phyloP scores from a whole-genome alignment of 371 early-diverging fungal genomes.

The Batkoa obscura region DNA sequence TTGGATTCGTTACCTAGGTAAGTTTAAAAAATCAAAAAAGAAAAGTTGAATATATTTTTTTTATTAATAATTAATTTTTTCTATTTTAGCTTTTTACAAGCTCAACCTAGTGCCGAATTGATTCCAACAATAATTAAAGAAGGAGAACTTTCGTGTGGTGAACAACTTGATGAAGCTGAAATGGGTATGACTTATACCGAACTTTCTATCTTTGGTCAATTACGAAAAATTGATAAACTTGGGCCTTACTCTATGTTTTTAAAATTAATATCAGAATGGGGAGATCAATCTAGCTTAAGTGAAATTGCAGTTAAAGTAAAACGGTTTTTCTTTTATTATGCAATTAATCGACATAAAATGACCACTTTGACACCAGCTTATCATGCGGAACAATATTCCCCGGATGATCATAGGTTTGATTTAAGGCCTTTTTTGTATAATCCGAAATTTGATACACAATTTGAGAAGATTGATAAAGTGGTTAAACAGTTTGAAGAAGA shows the following conservation, averaged over 20 bases:
- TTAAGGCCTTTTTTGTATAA: slow-evolving; percentile 89
- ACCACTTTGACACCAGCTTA: slow-evolving; percentile 91
- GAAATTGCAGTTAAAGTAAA: slow-evolving; percentile 80
- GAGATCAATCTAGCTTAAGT: background rate
- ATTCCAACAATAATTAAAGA: slow-evolving; percentile 48
- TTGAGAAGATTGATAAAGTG: slow-evolving; percentile 49
- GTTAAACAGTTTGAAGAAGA: no score
- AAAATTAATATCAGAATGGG: slow-evolving; percentile 67
- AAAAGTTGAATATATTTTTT: background rate
- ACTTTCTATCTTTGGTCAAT: slow-evolving; percentile 70
- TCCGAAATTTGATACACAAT: slow-evolving; percentile 81
- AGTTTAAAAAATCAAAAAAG: no score
- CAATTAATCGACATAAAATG: slow-evolving; percentile 95
- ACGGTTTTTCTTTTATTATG: slow-evolving; percentile 84
- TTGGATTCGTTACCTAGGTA: slow-evolving; percentile 48
- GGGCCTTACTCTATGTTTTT: slow-evolving; percentile 89
- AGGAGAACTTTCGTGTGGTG: background rate
- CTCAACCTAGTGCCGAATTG: slow-evolving; percentile 87
- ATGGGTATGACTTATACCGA: slow-evolving; percentile 97
- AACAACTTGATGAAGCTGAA: slow-evolving; percentile 27
- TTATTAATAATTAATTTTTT: background rate
- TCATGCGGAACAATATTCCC: slow-evolving; percentile 87
- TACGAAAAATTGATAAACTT: slow-evolving; percentile 69
- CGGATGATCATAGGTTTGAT: slow-evolving; percentile 95
- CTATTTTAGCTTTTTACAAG: slow-evolving; percentile 48